These are phyloP conservation scores for Mortierella sp. DNA, from an alignment of 371 early-diverging fungal genomes.

Conservation along the genomic window DNA sequence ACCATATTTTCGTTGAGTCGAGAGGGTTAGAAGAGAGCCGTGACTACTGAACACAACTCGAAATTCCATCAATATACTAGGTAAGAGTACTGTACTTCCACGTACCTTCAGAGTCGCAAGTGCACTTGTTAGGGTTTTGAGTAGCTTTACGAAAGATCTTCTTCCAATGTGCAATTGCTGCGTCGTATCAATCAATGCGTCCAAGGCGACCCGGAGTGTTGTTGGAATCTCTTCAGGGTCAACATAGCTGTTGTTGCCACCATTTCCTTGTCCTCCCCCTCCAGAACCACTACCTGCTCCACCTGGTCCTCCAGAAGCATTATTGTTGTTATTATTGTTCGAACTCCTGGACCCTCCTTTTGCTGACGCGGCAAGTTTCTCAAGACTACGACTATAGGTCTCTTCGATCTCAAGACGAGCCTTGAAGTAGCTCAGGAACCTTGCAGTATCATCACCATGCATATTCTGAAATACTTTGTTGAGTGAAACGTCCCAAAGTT, in stretches of 20 bases:
- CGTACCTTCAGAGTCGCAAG: constrained; percentile 36
- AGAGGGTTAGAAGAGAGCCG: background rate
- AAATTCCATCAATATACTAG: no score
- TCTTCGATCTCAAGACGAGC: constrained; percentile 48
- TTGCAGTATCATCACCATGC: constrained; percentile 51
- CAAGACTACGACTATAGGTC: constrained; percentile 39
- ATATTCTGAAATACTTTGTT: constrained; percentile 51
- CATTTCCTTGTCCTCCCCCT: constrained; percentile 7
- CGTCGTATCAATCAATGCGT: constrained; percentile 38
- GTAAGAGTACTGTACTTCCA: background rate
- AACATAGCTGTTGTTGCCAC: background rate
- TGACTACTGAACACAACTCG: background rate
- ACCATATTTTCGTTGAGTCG: background rate
- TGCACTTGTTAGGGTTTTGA: constrained; percentile 28
- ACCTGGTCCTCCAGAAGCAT: background rate
- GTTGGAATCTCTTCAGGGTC: constrained; percentile 56
- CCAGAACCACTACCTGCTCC: background rate
- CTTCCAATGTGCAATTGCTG: constrained; percentile 21
- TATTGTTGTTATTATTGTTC: constrained; percentile 7
- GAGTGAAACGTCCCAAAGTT: constrained; percentile 45
- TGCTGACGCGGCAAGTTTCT: constrained; percentile 27
- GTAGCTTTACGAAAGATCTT: constrained; percentile 25
- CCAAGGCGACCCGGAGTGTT: constrained; percentile 40
- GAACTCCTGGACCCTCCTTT: constrained; percentile 19
- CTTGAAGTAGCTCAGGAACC: constrained; percentile 46